Conservation (phyloP, 306 rosid genomes). For the Oemleria cerasiformis region DNA sequence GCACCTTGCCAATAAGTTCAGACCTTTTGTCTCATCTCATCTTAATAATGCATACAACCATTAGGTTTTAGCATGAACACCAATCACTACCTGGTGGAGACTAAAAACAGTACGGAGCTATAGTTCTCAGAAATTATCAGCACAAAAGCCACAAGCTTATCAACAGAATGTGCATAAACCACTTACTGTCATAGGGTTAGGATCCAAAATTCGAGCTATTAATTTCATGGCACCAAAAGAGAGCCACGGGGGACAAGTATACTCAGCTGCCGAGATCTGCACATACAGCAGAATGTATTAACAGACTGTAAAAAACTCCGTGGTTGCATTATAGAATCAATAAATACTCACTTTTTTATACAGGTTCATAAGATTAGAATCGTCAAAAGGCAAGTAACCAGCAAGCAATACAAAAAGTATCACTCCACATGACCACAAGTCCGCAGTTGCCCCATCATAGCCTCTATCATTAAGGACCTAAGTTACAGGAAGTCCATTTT, state of each 20-base stretch:
- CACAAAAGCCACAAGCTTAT: neutral
- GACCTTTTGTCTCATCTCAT: neutral
- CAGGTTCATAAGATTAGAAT: conserved; percentile 77
- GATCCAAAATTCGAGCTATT: conserved; percentile 86
- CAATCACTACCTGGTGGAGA: neutral
- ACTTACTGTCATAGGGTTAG: conserved; percentile 86
- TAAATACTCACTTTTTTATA: conserved; percentile 73
- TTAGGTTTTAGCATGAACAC: neutral
- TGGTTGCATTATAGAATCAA: conserved; percentile 14
- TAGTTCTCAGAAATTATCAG: neutral
- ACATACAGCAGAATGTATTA: conserved; percentile 31
- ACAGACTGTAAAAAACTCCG: conserved; percentile 16
- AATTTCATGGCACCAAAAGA: conserved; percentile 89
- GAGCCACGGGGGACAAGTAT: conserved; percentile 94
- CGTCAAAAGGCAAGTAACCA: conserved; percentile 98
- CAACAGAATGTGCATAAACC: neutral
- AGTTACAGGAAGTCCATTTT: conserved; percentile 18
- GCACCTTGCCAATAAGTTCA: neutral
- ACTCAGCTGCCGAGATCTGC: conserved; percentile 92
- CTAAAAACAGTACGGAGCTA: neutral
- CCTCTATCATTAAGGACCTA: conserved; percentile 95
- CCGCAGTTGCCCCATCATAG: conserved; percentile 94
- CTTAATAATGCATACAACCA: neutral
- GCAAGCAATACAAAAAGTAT: conserved; percentile 97
- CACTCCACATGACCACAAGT: conserved; percentile 99